These are phyloP conservation scores for Filobasidium wieringae DNA, from an alignment of 768 basidiomycete species.

Conservation along the genomic window DNA sequence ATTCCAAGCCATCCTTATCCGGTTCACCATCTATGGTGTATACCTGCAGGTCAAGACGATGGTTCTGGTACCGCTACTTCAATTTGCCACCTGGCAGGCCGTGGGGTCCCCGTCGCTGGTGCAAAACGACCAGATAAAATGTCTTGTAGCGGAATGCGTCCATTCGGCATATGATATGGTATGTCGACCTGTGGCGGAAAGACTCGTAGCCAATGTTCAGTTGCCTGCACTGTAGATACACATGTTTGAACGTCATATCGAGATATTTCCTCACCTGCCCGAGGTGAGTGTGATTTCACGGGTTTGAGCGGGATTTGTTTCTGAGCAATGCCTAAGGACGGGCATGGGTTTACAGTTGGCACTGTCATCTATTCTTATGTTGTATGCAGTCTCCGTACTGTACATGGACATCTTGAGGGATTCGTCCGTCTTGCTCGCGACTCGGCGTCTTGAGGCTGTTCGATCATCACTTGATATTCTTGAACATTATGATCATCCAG, in stretches of 20 bases:
- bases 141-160: too few relatives aligned
- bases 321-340: too few relatives aligned
- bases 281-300: background rate
- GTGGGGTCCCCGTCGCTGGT: too few relatives aligned
- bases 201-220: too few relatives aligned
- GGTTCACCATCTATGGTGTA: background rate
- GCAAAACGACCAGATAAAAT: too few relatives aligned
- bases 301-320: background rate
- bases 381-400: constrained; percentile 5
- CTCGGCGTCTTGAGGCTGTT: background rate
- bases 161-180: background rate
- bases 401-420: constrained; percentile 6
- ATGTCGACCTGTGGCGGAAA: too few relatives aligned
- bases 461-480: background rate
- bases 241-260: constrained; percentile 3
- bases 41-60: background rate
- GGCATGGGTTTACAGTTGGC: constrained; percentile 1
- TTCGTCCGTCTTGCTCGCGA: background rate
- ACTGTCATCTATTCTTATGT: constrained; percentile 3
- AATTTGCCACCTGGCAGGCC: background rate
- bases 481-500: constrained; percentile 9
- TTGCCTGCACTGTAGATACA: background rate
- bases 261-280: background rate
- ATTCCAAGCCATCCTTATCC: background rate
- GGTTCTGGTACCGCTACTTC: background rate